Conservation (phyloP, 2,329 filamentous ascomycete genomes). For the Blumeria hordei region DNA sequence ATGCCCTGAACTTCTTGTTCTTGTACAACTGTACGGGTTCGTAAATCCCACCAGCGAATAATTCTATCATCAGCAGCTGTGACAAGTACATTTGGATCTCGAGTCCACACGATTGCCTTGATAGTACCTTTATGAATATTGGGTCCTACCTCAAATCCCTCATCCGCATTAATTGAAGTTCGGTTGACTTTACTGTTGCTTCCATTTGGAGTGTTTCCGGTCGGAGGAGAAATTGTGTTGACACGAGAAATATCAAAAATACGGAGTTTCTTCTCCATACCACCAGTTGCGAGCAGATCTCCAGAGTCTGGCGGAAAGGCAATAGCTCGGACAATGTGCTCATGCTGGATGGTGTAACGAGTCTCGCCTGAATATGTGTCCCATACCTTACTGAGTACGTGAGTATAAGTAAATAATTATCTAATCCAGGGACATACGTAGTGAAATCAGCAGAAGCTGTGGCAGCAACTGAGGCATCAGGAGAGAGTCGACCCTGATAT, state of each 20-base stretch:
- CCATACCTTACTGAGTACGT: constrained; percentile 62
- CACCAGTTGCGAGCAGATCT: constrained; percentile 77
- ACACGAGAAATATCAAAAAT: constrained; percentile 58
- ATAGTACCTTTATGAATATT: constrained; percentile 70
- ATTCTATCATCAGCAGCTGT: constrained; percentile 81
- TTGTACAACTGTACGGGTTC: constrained; percentile 48
- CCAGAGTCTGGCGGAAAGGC: constrained; percentile 66
- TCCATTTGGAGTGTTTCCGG: constrained; percentile 1
- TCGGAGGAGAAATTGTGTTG: constrained; percentile 16
- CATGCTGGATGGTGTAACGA: constrained; percentile 65
- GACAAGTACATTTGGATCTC: constrained; percentile 66
- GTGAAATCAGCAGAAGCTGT: constrained; percentile 94
- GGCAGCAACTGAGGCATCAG: constrained; percentile 67
- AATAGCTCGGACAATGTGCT: constrained; percentile 84
- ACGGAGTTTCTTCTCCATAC: constrained; percentile 87
- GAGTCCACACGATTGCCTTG: constrained; percentile 90
- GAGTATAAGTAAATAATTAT: constrained; percentile 9
- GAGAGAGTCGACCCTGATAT: constrained; percentile 81
- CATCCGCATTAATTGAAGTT: constrained; percentile 30
- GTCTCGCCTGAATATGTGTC: constrained; percentile 86
- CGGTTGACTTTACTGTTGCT: constrained; percentile 15
- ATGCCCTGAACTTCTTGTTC: constrained; percentile 60
- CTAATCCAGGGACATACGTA: constrained; percentile 31
- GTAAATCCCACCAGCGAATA: constrained; percentile 83
- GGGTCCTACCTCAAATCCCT: constrained; percentile 65